Base-by-base conservation (phyloP, 176 grass and related monocot species). In the Oryza officinalis region DNA sequence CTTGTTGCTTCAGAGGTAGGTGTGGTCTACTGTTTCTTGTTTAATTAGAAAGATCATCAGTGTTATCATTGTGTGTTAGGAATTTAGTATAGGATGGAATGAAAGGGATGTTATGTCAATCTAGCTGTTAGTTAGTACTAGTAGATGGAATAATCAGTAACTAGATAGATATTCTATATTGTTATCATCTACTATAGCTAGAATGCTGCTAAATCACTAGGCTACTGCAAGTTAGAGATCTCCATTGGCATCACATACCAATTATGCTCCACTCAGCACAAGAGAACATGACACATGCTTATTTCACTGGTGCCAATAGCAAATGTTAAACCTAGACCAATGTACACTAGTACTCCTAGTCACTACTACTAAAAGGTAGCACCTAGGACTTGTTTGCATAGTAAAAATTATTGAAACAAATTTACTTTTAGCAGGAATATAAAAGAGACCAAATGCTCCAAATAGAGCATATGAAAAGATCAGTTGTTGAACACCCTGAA, bases 221-320 rank as follows among this genome's bases (percentile, higher is more conserved):
- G 27, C 6, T 69, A 46, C 27, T 44, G 28, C 33, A n/a, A 41
- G 14, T 41, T 35, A 38, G 32, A 61, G 26, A 79, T 67, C 69
- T 80, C 22, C 22, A 22, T 74, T 67, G 61, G 43, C 74, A 33
- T 61, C 5, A 33, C 68, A 72, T 73, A 20, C 32, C 60, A 79
- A 88, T 43, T 79, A 84, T 88, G 76, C 75, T 74, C 20, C 45
- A 44, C 68, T 76, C 50, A 10, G 17, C 69, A 28, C 13, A 72
- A 71, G 30, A 76, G 41, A 89, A 85, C 87, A 81, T 71, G 40
- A 64, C 87, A 66, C 78, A 85, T 89, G 82, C 82, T 57, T 67
- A 27, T 49, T 23, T 71, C 82, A 64, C 50, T 64, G 28, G 23
- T 45, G 22, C 35, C 76, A 89, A 75, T 67, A 74, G 60, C 31